These are phyloP conservation scores for Sextonia rubra DNA, from an alignment of 164 flowering plant species.

Conservation along the genomic window DNA sequence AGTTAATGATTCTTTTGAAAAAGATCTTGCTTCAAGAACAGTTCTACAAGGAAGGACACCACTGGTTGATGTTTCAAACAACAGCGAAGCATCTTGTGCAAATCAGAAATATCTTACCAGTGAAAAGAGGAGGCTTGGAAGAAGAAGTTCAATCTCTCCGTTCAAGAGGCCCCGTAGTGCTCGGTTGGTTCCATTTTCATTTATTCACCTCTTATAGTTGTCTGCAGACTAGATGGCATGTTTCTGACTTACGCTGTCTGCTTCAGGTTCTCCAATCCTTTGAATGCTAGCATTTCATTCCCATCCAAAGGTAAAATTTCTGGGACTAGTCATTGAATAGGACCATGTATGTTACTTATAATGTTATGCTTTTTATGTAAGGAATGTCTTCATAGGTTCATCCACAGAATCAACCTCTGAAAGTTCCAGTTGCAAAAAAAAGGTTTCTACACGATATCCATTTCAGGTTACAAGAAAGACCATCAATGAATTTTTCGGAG, in stretches of 20 bases:
- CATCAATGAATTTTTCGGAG: constrained; percentile 59
- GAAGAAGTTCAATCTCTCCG: constrained; percentile 53
- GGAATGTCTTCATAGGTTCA: constrained; percentile 33
- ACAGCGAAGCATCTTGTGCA: constrained; percentile 11
- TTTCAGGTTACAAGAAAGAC: constrained; percentile 42
- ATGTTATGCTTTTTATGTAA: constrained; percentile 13
- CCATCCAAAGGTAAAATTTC: constrained; percentile 44
- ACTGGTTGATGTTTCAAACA: constrained; percentile 66
- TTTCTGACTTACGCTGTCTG: neutral
- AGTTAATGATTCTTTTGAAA: constrained; percentile 16
- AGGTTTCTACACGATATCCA: constrained; percentile 57
- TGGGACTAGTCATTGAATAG: neutral
- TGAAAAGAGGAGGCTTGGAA: constrained; percentile 47
- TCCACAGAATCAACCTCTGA: constrained; percentile 30
- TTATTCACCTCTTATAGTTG: neutral
- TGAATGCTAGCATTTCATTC: constrained; percentile 26
- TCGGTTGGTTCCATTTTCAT: constrained; percentile 16
- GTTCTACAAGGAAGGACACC: constrained; percentile 27
- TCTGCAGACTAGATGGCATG: neutral
- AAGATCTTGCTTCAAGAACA: constrained; percentile 24
- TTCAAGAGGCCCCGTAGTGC: constrained; percentile 89
- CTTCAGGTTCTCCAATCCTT: constrained; percentile 56
- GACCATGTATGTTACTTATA: neutral
- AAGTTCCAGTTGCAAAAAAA: constrained; percentile 32
- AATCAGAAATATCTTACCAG: constrained; percentile 20